A percentile compares a stretch with the other conserved stretches of the same genome.
phyloP scores from a whole-genome alignment of 805 yeast species.

The Wickerhamomyces chambardii region DNA sequence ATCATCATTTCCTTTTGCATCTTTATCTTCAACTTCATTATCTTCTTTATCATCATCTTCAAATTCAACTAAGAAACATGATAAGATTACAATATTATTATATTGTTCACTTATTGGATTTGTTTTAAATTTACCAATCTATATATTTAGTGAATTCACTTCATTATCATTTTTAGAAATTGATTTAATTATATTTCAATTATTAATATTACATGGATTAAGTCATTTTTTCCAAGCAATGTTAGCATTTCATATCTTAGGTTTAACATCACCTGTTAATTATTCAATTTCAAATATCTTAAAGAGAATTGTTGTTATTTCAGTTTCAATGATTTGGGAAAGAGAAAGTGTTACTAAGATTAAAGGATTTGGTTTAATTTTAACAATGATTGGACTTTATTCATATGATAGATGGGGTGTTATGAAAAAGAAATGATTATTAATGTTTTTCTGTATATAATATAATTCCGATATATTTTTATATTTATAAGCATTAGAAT shows the following conservation, averaged over 20 bases:
- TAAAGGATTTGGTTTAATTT: conserved; percentile 42
- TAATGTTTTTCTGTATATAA: too few relatives aligned
- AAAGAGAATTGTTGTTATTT: conserved; percentile 64
- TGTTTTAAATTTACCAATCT: conserved; percentile 56
- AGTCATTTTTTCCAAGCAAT: conserved; percentile 68
- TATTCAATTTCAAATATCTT: conserved; percentile 73
- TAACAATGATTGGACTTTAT: conserved; percentile 56
- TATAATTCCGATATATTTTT: too few relatives aligned
- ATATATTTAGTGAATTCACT: conserved; percentile 43
- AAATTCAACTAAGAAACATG: too few relatives aligned
- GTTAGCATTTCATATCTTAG: conserved; percentile 69
- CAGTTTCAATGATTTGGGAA: conserved; percentile 59
- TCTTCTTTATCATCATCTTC: too few relatives aligned
- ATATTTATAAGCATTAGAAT: too few relatives aligned
- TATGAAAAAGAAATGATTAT: conserved; percentile 8
- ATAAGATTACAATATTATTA: conserved; percentile 61
- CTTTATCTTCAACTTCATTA: too few relatives aligned
- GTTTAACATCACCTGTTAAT: conserved; percentile 64
- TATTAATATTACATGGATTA: conserved; percentile 53
- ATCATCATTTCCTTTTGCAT: too few relatives aligned
- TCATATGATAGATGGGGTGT: conserved; percentile 66
- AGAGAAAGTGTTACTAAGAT: conserved; percentile 28
- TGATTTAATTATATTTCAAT: conserved; percentile 16
- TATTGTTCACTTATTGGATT: conserved; percentile 70
- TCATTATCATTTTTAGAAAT: conserved; percentile 17